Conservation (phyloP, 768 basidiomycete species). For the Cystobasidium onofrii region DNA sequence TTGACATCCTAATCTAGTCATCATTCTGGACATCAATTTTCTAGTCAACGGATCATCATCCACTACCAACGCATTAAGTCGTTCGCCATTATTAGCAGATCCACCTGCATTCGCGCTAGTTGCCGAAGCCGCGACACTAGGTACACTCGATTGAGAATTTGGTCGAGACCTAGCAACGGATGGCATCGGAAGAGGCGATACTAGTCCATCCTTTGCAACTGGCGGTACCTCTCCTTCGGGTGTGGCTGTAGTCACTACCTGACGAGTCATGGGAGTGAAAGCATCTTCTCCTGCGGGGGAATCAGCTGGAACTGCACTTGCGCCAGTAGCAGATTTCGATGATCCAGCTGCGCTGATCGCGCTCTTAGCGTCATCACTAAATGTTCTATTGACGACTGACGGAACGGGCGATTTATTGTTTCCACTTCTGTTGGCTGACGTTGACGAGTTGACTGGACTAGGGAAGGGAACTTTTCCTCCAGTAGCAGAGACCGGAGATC, state of each 20-base stretch:
- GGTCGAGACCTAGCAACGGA: neutral
- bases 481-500: neutral
- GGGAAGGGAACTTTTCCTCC: neutral
- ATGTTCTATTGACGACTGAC: neutral
- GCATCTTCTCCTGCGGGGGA: slow-evolving; percentile 14
- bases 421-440: neutral
- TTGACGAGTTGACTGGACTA: neutral
- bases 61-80: slow-evolving; percentile 40
- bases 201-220: neutral
- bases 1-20: slow-evolving; percentile 66
- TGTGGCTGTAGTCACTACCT: neutral
- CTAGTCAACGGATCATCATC: slow-evolving; percentile 65
- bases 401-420: neutral
- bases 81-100: neutral
- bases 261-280: slow-evolving; percentile 22
- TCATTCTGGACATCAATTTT: slow-evolving; percentile 67
- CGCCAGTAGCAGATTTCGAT: neutral
- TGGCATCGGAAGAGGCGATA: neutral
- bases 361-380: neutral
- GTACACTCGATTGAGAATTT: neutral
- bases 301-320: neutral
- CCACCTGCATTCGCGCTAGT: neutral
- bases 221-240: neutral
- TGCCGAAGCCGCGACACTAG: neutral
- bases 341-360: neutral